A percentile compares a stretch with the other conserved stretches of the same genome.
phyloP scores from a whole-genome alignment of 306 rosid genomes.

The Myrica gale region DNA sequence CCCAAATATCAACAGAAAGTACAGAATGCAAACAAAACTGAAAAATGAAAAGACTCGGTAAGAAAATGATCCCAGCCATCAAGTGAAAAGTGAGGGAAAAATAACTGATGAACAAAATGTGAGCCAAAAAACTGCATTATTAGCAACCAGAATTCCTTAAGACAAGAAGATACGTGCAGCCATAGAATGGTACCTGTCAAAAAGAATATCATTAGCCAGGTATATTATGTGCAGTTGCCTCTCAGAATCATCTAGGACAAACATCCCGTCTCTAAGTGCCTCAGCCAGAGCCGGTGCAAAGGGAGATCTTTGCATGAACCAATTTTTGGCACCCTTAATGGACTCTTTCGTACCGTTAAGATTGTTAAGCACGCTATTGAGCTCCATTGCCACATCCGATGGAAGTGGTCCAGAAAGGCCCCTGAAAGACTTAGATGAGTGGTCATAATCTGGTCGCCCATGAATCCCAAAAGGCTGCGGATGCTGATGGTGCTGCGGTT shows the following conservation, averaged over 20 bases:
- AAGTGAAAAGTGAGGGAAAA: background rate
- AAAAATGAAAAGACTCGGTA: background rate
- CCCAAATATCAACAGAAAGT: background rate
- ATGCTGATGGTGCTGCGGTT: constrained; percentile 73
- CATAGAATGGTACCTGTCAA: constrained; percentile 58
- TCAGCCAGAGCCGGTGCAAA: constrained; percentile 93
- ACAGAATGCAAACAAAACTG: background rate
- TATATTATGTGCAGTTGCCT: constrained; percentile 89
- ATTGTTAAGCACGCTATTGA: constrained; percentile 56
- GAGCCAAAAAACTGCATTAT: background rate
- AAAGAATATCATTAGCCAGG: constrained; percentile 91
- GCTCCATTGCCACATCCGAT: constrained; percentile 78
- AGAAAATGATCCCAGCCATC: background rate
- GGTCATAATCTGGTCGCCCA: constrained; percentile 79
- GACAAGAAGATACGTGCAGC: background rate
- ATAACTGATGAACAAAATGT: background rate
- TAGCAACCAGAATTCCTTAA: background rate
- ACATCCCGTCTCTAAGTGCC: constrained; percentile 84
- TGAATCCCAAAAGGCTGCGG: constrained; percentile 67
- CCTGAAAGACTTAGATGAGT: constrained; percentile 64
- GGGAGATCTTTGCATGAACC: constrained; percentile 98
- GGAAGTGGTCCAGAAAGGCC: constrained; percentile 93
- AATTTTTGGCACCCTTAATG: constrained; percentile 83
- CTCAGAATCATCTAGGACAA: constrained; percentile 71
- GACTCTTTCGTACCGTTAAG: constrained; percentile 93